Base-by-base conservation (phyloP, 257 asterid genomes). In the Primulina huaijiensis region DNA sequence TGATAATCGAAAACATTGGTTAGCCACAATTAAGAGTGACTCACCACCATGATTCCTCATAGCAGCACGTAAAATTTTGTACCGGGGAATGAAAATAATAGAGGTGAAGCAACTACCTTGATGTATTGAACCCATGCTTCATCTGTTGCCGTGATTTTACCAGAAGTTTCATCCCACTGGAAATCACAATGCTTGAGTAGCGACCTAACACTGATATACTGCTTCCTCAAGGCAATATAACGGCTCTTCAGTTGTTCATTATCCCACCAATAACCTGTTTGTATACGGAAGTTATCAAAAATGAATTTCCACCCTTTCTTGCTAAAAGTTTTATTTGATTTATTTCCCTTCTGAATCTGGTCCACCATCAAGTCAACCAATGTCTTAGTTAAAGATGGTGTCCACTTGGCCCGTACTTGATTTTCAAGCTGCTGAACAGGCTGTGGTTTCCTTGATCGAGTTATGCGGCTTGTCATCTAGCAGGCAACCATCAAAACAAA, bases 391-490 rank as follows among this genome's bases (percentile, higher is more conserved):
- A 86, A 82, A 16, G 84, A 59, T 30, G 82, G 34, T 37, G 93
- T 90, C 97, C 97, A 90, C 74, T 82, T 90, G 23, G 97, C 97
- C 83, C 97, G 86, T 14, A 82, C 78, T 61, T 86, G 95, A 69
- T 81, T 78, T 76, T 86, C 91, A 30, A 78, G 77, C 75, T 80
- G 87, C 78, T 77, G 84, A 21, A 30, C 77, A 53, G 70, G 17
- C 69, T 55, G 80, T 68, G 72, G 71, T 72, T 81, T 83, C 81
- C 76, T 81, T 21, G 78, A 77, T 67, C 90, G 95, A 75, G 93
- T 78, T 59, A 86, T 25, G 70, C 90, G 86, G 74, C 82, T 78
- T 20, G 89, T 75, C 97, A 90, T 90, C 90, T 84, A 71, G 60
- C 71, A 77, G 67, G 71, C 77, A 34, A 71, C 69, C 70, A 74